These are phyloP conservation scores for Clonostachys sp. DNA, from an alignment of 2,329 filamentous ascomycete species.

Conservation along the genomic window DNA sequence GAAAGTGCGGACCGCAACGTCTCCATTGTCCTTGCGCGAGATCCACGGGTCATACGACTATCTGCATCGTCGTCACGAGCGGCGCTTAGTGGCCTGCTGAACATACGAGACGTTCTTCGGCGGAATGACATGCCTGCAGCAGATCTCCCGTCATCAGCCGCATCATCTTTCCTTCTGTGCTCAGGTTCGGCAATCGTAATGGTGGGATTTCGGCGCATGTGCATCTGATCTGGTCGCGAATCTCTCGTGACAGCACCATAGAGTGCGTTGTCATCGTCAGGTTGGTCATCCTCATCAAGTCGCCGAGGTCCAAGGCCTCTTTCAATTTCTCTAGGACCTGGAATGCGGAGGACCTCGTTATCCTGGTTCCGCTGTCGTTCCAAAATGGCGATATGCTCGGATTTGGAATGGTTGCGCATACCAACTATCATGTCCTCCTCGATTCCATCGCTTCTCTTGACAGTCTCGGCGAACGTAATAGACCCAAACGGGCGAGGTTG, in stretches of 20 bases:
- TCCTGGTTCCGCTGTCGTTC: constrained; percentile 78
- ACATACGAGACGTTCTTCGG: neutral
- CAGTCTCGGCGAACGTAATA: constrained; percentile 66
- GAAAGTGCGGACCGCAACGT: constrained; percentile 54
- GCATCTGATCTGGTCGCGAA: constrained; percentile 12
- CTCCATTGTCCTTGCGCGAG: constrained; percentile 45
- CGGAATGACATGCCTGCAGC: constrained; percentile 32
- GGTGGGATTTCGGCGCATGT: constrained; percentile 39
- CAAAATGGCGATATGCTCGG: constrained; percentile 84
- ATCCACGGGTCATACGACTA: constrained; percentile 6
- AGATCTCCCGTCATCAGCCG: constrained; percentile 36
- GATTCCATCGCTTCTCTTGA: constrained; percentile 54
- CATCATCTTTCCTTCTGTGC: constrained; percentile 23
- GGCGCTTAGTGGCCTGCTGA: no score
- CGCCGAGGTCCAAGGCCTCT: constrained; percentile 67
- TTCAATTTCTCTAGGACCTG: constrained; percentile 87
- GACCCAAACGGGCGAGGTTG: no score
- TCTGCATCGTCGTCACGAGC: neutral
- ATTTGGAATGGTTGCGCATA: constrained; percentile 37
- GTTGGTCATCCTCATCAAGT: constrained; percentile 34
- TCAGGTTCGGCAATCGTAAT: constrained; percentile 67
- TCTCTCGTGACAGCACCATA: constrained; percentile 15
- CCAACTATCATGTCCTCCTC: constrained; percentile 29
- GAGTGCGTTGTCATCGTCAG: constrained; percentile 22
- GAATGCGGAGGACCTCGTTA: constrained; percentile 76